A percentile compares a stretch with the other conserved stretches of the same genome.
Evolutionary conservation across 371 early-diverging fungal genomes (phyloP).

Genomic region (Mucor mucedo): DNA sequence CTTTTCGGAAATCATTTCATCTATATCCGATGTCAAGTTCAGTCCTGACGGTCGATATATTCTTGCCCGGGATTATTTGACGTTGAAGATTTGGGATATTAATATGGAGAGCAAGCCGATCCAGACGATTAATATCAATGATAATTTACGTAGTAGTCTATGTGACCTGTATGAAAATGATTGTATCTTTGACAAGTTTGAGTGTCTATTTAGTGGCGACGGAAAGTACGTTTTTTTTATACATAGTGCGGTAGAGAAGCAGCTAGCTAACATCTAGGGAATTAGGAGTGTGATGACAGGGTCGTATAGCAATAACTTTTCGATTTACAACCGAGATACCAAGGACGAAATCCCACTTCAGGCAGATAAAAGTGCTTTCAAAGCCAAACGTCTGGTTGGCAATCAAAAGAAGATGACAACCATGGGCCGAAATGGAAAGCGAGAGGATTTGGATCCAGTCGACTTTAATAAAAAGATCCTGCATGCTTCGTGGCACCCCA

Average conservation of each 20-base stretch:
- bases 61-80: slow-evolving; percentile 95
- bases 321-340: slow-evolving; percentile 81
- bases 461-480: slow-evolving; percentile 97
- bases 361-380: slow-evolving; percentile 97
- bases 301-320: slow-evolving; percentile 97
- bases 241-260: too few species aligned
- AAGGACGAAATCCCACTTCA: slow-evolving; percentile 88
- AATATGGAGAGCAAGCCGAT: slow-evolving; percentile 95
- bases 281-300: slow-evolving; percentile 86
- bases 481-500: slow-evolving; percentile 98
- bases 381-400: slow-evolving; percentile 81
- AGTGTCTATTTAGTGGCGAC: slow-evolving; percentile 95
- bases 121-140: slow-evolving; percentile 93
- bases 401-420: slow-evolving; percentile 53
- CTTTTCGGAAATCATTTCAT: slow-evolving; percentile 98
- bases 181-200: slow-evolving; percentile 99
- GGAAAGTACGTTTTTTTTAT: slow-evolving; percentile 51
- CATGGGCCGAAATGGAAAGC: slow-evolving; percentile 66
- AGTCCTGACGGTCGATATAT: slow-evolving; percentile 95
- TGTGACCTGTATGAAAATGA: slow-evolving; percentile 99
- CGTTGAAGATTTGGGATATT: slow-evolving; percentile 97
- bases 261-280: not conserved
- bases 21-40: slow-evolving; percentile 96
- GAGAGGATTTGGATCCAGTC: slow-evolving; percentile 76
- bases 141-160: slow-evolving; percentile 89